Percentiles rank a stretch among this genome's conserved stretches.
These are phyloP conservation scores for Cryptosporidium meleagridis DNA, from an alignment of 169 alveolate species.

Conservation along the genomic window DNA sequence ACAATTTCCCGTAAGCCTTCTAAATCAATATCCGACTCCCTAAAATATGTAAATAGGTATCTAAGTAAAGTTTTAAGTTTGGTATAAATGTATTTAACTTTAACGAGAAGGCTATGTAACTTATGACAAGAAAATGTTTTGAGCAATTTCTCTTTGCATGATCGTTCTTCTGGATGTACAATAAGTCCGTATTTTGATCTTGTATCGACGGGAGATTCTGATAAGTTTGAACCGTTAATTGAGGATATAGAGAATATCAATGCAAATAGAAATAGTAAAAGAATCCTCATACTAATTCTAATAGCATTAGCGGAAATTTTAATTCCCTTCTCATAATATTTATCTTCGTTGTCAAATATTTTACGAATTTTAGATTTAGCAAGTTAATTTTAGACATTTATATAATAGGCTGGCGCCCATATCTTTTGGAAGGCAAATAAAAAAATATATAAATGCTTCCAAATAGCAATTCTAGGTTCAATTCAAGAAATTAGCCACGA, in stretches of 20 bases:
- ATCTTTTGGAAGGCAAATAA: not conserved
- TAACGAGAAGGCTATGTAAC: not conserved
- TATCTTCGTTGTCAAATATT: not conserved
- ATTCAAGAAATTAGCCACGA: not conserved
- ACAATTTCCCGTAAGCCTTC: not conserved
- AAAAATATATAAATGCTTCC: not conserved
- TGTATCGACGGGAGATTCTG: not conserved
- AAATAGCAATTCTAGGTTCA: not conserved
- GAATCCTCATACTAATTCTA: slow-evolving; percentile 19
- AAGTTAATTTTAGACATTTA: not conserved
- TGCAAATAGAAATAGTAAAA: slow-evolving; percentile 28
- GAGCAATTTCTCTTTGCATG: not conserved
- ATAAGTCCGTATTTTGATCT: not conserved
- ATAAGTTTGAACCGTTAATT: not conserved
- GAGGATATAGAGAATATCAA: not conserved
- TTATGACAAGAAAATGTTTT: not conserved
- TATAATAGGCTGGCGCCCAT: slow-evolving; percentile 5
- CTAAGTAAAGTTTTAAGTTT: not conserved
- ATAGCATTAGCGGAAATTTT: not conserved
- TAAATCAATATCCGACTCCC: not conserved
- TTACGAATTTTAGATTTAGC: not conserved
- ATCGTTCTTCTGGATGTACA: not conserved
- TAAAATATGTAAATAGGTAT: not conserved
- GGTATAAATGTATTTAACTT: not conserved
- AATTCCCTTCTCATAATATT: not conserved